Percentiles rank a stretch among this genome's conserved stretches.
phyloP scores from a whole-genome alignment of 768 basidiomycete genomes.

The Erythrobasidium yunnanense region DNA sequence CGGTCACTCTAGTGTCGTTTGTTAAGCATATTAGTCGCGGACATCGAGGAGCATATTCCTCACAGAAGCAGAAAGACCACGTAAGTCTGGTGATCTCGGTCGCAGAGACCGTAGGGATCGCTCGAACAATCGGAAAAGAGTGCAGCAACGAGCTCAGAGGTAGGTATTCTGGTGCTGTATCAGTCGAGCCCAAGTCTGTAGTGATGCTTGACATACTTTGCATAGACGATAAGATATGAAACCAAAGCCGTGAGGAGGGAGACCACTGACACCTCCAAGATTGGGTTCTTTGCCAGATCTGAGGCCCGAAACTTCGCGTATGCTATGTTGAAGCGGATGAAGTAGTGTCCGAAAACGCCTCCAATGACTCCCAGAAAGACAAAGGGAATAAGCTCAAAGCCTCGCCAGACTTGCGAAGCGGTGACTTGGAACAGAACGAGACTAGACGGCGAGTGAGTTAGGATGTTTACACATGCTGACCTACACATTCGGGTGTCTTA shows the following conservation, averaged over 20 bases:
- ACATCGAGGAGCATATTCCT: conserved; percentile 33
- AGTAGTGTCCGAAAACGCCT: conserved; percentile 84
- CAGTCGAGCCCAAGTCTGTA: background rate
- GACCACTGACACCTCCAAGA: conserved; percentile 71
- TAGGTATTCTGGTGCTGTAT: conserved; percentile 55
- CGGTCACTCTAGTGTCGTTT: conserved; percentile 48
- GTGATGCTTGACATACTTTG: background rate
- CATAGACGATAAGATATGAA: conserved; percentile 59
- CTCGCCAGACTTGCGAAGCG: conserved; percentile 70
- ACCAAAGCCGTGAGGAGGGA: conserved; percentile 58
- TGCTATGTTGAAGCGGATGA: conserved; percentile 78
- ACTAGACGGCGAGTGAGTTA: conserved; percentile 43
- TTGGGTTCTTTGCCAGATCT: conserved; percentile 64
- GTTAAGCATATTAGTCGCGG: too few species aligned
- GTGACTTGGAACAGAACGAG: conserved; percentile 84
- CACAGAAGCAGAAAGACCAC: conserved; percentile 55
- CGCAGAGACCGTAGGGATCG: conserved; percentile 60
- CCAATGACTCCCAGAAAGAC: conserved; percentile 75
- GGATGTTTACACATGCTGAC: background rate
- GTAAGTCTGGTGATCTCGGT: conserved; percentile 46
- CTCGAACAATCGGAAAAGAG: conserved; percentile 76
- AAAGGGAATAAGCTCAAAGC: conserved; percentile 76
- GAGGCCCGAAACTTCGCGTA: conserved; percentile 74
- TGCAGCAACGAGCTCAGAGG: conserved; percentile 83
- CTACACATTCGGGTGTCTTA: background rate